Evolutionary conservation across 2,329 filamentous ascomycete genomes (phyloP), one percentile per base, ranked within the genome.

Genomic region (Diplodia scrobiculata): DNA sequence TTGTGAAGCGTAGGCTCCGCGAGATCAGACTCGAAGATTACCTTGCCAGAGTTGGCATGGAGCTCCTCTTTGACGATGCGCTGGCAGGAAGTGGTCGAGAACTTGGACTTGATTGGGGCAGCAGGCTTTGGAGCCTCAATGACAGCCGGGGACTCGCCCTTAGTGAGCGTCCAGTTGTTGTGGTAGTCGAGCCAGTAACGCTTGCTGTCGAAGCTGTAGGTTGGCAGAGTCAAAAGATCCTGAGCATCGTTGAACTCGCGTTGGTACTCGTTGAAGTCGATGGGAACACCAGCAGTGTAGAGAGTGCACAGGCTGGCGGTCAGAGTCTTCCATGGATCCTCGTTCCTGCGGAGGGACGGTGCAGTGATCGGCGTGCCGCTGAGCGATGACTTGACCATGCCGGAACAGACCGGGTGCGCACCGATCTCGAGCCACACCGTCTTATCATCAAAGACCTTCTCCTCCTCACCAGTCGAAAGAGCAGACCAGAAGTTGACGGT

Each of bases 231-330:
- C n/a, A 90, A 78, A 17, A 91, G 79, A 50, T 84, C 80, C 50
- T 88, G 83, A 1, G 82, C 81, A 45, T 79, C 73, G 70, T 86
- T 84, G 74, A 87, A 89, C 63, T 86, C 82, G 51, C 82, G 80
- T 76, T 90, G 87, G 72, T 85, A 90, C 76, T 91, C 89, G 67
- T 87, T 84, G 84, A 90, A 93, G 73, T 89, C 82, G 67, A 93
- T 80, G 50, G 83, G 79, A 7, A 90, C 78, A 47, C 89, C 89
- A 10, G 82, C 83, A 3, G 79, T 78, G 76, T 90, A 86, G 0
- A 93, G 80, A 1, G 83, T 81, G 69, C 82, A 83, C 63, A 90
- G 78, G 70, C 80, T 87, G 66, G 77, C 79, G 25, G 84, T 79
- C 13, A 91, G 78, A 0, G 87, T 89, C 77, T 86, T 86, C 83